Base-by-base conservation (phyloP, 1,139 yeast genomes). In the Taphrina pruni region DNA sequence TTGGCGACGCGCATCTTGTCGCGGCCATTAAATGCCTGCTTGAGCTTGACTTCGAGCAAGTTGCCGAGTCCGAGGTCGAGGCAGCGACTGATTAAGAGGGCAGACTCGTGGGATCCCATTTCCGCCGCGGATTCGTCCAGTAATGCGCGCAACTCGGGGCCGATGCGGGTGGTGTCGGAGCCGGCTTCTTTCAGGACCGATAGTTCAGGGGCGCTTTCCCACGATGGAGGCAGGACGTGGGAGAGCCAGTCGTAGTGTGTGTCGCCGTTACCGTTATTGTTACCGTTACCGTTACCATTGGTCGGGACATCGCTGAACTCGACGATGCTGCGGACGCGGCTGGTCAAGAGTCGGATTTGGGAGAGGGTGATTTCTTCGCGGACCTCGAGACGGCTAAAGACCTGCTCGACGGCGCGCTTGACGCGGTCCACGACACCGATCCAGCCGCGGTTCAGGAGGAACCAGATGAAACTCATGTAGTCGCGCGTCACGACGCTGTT, bases 401-500 rank as follows among this genome's bases (percentile, higher is more conserved):
- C 87, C 46, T 81, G 81, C 50, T 80, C 81, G 2, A 93, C 95
- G 5, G 85, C 81, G 0, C 78, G 77, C 75, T 86, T 86, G 45
- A 91, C 85, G 48, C 83, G 78, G 61, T 83, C 81, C 62, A 66
- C 89, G 82, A 81, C 50, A 81, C 76, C 60, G n/a, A 43, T 35
- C 94, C 95, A 91, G 0, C 98, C 98, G 73, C 87, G 85, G 78
- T 94, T 92, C 70, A 94, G 82, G 65, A 94, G 79, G 97, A 97
- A 94, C 97, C 98, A 94, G 73, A 93, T 87, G 72, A 91, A 85
- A 1, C 96, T 89, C 71, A 94, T 82, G 77, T 90, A 94, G 70
- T 92, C 88, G 75, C 94, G 93, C 77, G 91, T 96, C 65, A 88
- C 85, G 51, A 74, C 73, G 52, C 43, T 57, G n/a, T 36, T 64